These are phyloP conservation scores for Pleurotus sapidus DNA, from an alignment of 768 basidiomycete genomes.

Conservation along the genomic window DNA sequence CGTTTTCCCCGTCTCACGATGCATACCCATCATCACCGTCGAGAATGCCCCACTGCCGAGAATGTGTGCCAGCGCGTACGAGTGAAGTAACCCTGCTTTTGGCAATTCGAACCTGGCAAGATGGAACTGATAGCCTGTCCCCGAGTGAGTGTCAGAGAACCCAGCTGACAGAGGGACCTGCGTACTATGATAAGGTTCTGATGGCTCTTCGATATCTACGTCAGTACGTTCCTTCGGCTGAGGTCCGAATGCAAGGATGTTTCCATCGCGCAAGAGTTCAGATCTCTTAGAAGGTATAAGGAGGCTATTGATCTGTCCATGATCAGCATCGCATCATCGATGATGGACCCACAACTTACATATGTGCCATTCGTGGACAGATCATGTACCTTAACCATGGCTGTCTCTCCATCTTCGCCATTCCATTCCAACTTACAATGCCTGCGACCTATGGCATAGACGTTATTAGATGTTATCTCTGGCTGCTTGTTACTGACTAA, in stretches of 20 bases:
- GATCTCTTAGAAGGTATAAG: constrained; percentile 56
- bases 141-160: neutral
- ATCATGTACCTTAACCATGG: constrained; percentile 50
- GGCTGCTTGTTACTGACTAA: constrained; percentile 50
- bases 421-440: constrained; percentile 67
- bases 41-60: constrained; percentile 93
- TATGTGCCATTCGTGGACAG: constrained; percentile 73
- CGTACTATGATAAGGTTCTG: constrained; percentile 22
- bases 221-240: constrained; percentile 40
- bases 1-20: constrained; percentile 65
- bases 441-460: constrained; percentile 38
- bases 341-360: constrained; percentile 32
- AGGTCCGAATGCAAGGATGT: constrained; percentile 85
- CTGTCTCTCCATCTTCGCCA: constrained; percentile 35
- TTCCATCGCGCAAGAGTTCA: constrained; percentile 68
- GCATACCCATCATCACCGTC: constrained; percentile 82
- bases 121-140: constrained; percentile 68
- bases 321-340: neutral
- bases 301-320: constrained; percentile 57
- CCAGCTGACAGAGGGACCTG: neutral
- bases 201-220: constrained; percentile 68
- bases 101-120: constrained; percentile 51
- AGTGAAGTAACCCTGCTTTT: constrained; percentile 52
- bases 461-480: neutral
- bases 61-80: constrained; percentile 64